phyloP scores from a whole-genome alignment of 2,329 filamentous ascomycete species.

The Didymella segeticola region DNA sequence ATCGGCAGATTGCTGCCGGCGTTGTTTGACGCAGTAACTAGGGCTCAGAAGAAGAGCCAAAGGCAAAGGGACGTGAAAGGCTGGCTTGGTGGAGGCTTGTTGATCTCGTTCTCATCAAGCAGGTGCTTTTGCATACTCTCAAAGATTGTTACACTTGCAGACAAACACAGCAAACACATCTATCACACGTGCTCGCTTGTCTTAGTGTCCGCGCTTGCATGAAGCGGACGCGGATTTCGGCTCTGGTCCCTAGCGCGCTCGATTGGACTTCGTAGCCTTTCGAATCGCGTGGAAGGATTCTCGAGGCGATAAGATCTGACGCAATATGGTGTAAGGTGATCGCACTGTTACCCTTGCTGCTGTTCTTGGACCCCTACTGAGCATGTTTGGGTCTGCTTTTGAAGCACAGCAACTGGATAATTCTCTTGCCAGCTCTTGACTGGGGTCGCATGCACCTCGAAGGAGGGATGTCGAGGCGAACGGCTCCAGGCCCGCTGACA shows the following conservation, averaged over 20 bases:
- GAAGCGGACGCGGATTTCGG: constrained; percentile 14
- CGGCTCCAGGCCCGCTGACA: constrained; percentile 24
- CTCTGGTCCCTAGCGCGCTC: constrained; percentile 7
- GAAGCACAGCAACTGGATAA: neutral
- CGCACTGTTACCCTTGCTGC: neutral
- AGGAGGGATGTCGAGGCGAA: constrained; percentile 27
- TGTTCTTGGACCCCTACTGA: neutral
- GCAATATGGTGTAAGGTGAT: constrained; percentile 5
- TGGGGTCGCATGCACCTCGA: constrained; percentile 10
- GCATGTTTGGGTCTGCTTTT: neutral
- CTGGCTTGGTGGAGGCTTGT: neutral
- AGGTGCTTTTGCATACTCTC: constrained; percentile 21
- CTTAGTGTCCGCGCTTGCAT: constrained; percentile 33
- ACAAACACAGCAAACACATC: neutral
- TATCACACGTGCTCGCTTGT: constrained; percentile 28
- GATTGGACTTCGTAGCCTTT: constrained; percentile 3
- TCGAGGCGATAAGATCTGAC: constrained; percentile 14
- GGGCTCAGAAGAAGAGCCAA: neutral
- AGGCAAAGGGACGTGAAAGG: neutral
- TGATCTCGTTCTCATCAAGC: neutral
- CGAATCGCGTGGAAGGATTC: neutral
- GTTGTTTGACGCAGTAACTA: neutral
- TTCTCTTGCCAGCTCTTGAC: neutral
- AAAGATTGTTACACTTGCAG: constrained; percentile 2
- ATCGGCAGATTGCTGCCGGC: constrained; percentile 3